Percentiles rank a stretch among this genome's conserved stretches.
These are phyloP conservation scores for Hyaloscypha finlandica DNA, from an alignment of 495 filamentous ascomycete species.

Conservation along the genomic window DNA sequence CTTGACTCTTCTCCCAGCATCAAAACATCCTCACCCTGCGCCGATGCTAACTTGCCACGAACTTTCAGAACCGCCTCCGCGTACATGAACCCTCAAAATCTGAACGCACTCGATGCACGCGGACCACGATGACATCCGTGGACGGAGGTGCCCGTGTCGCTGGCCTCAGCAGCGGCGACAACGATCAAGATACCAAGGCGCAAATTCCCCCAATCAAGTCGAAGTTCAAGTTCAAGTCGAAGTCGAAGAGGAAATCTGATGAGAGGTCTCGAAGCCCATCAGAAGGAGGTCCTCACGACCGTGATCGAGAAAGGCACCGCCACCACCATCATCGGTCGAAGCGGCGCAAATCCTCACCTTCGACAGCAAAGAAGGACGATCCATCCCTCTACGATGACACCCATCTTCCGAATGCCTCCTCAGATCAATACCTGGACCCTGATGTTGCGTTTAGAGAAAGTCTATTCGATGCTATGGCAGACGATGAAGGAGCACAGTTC, in stretches of 20 bases:
- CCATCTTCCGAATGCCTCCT: slow-evolving; percentile 46
- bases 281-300: slow-evolving; percentile 1
- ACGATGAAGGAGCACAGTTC: slow-evolving; percentile 93
- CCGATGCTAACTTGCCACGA: background rate
- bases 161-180: slow-evolving; percentile 10
- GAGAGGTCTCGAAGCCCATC: slow-evolving; percentile 30
- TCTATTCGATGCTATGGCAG: slow-evolving; percentile 98
- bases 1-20: background rate
- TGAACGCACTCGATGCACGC: background rate
- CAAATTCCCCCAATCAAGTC: slow-evolving; percentile 30
- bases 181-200: slow-evolving; percentile 32
- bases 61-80: background rate
- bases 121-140: slow-evolving; percentile 25
- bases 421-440: slow-evolving; percentile 50
- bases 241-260: slow-evolving; percentile 35
- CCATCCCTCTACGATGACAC: slow-evolving; percentile 53
- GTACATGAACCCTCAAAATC: background rate
- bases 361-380: slow-evolving; percentile 29
- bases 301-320: slow-evolving; percentile 34
- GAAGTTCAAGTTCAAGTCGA: slow-evolving; percentile 65
- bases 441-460: slow-evolving; percentile 85
- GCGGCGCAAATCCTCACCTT: slow-evolving; percentile 34
- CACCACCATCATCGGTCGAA: slow-evolving; percentile 40
- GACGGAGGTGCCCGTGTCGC: slow-evolving; percentile 6
- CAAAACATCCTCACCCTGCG: background rate